phyloP scores from a whole-genome alignment of 2,329 filamentous ascomycete species.

The Zymoseptoria crescenta region DNA sequence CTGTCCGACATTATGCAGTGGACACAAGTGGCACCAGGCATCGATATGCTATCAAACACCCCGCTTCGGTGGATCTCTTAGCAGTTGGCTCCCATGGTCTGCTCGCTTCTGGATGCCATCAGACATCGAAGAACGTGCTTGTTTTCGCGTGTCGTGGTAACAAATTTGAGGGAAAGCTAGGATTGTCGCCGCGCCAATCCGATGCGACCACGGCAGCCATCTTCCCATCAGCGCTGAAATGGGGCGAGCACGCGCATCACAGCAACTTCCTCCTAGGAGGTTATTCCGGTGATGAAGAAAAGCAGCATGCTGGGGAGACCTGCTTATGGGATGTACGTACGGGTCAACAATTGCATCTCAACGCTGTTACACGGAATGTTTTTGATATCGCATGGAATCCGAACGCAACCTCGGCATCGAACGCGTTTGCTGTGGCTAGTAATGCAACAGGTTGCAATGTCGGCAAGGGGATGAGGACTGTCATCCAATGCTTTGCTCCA shows the following conservation, averaged over 20 bases:
- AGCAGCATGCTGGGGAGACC: conserved; percentile 43
- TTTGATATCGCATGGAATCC: conserved; percentile 55
- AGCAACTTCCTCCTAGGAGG: conserved; percentile 46
- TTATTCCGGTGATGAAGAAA: conserved; percentile 37
- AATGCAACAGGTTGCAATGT: conserved; percentile 32
- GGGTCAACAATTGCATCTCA: conserved; percentile 34
- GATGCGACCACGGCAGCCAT: conserved; percentile 24
- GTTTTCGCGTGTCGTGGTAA: conserved; percentile 12
- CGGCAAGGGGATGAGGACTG: conserved; percentile 38
- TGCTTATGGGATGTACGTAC: conserved; percentile 47
- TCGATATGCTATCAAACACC: conserved; percentile 33
- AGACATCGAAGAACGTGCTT: conserved; percentile 12
- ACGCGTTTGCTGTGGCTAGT: conserved; percentile 47
- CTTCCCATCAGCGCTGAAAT: conserved; percentile 41
- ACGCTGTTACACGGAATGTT: conserved; percentile 45
- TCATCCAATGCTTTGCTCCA: conserved; percentile 47
- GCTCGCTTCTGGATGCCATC: conserved; percentile 17
- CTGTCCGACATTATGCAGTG: conserved; percentile 34
- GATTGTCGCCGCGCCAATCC: conserved; percentile 17
- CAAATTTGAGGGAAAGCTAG: conserved; percentile 1
- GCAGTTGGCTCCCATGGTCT: conserved; percentile 24
- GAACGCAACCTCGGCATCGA: conserved; percentile 26
- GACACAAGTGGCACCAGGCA: conserved; percentile 4
- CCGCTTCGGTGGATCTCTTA: conserved; percentile 45
- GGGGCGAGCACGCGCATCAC: conserved; percentile 36